Base-by-base conservation (phyloP, 2,329 filamentous ascomycete species). In the Penicillium sp. region DNA sequence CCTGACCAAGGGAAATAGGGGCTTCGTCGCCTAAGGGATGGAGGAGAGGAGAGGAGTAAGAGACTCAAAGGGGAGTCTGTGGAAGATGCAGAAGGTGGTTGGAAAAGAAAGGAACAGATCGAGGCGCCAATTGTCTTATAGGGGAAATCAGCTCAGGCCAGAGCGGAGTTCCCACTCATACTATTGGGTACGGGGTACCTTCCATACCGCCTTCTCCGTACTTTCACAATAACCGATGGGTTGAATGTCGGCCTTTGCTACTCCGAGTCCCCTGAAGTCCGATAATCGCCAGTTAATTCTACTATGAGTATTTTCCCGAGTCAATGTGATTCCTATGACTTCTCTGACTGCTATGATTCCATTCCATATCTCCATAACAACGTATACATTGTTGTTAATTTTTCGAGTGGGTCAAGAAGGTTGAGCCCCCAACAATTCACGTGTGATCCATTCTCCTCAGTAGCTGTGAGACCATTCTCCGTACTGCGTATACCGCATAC, bases 1-100 rank as follows among this genome's bases (percentile, higher is more conserved):
- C 93, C 93, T 95, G 93, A 98, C 93, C 93, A 96, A 97, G 93
- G 93, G 91, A 90, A 81, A 68, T 81, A 87, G 87, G 81, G 87
- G 91, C 90, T 92, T 92, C 91, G 84, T 93, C 85, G 91, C 90
- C 74, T 74, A 65, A 68, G 70, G 68, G 63, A 63, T 61, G 52
- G 58, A 53, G 54, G 57, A 56, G 59, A 59, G 49, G 57, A 56
- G 57, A 58, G 56, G n/a, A 63, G 50, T 57, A 57, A 61, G 63
- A 60, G 52, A 58, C 57, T 73, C 72, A 61, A 62, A 62, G 65
- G 62, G 52, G 56, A 47, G 49, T 50, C n/a, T 58, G 56, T 59
- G 59, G 52, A 55, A 39, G 53, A 61, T 39, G 58, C 53, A 53
- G 57, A 54, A 62, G 57, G 62, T 50, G 54, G 52, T 60, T 62